Base-by-base conservation (phyloP, 139 green algal species). In the Marvania coccoides region DNA sequence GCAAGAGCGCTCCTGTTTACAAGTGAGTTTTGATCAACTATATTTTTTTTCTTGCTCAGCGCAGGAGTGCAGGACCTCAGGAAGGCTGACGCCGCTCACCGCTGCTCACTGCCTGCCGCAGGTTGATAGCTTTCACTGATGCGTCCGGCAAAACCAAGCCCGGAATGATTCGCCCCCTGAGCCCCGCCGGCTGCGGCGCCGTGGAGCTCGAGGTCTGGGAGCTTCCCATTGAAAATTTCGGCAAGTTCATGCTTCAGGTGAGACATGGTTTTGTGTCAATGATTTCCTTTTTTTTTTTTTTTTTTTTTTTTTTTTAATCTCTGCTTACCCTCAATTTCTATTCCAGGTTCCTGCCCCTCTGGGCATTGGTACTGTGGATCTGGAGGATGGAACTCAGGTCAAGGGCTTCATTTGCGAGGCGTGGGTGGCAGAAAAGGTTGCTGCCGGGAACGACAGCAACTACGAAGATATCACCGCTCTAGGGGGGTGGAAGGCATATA, bases 361-460 rank as follows among this genome's bases (percentile, higher is more conserved):
- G 6, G 78, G 61, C 45, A 84, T 90, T 58, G 84, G 84, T 23
- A 82, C 81, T 9, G 80, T 90, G 14, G 45, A 83, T 40, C 69
- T 90, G 5, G 80, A 88, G 10, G 83, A 87, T 36, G 81, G 76
- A 7, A 70, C 40, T 37, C 58, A 55, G 15, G 83, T 88, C 0
- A 87, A 90, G 40, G 84, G 84, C 15, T 90, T 90, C 45, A 64
- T 90, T 5, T 82, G 84, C 8, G 83, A 89, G 47, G 39, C 46
- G 0, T 87, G 85, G 51, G 73, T 80, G 8, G 68, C 46, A 28
- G 56, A 61, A 47, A 33, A 6, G 51, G 24, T 6, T 30, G 13
- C n/a, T 14, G 29, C 4, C 5, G 51, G 33, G 35, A 12, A 57
- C 9, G 4, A 8, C 3, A 56, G 12, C 24, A n/a, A n/a, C n/a